Conservation (phyloP, 139 green algal genomes). For the Raphidocelis subcapitata region DNA sequence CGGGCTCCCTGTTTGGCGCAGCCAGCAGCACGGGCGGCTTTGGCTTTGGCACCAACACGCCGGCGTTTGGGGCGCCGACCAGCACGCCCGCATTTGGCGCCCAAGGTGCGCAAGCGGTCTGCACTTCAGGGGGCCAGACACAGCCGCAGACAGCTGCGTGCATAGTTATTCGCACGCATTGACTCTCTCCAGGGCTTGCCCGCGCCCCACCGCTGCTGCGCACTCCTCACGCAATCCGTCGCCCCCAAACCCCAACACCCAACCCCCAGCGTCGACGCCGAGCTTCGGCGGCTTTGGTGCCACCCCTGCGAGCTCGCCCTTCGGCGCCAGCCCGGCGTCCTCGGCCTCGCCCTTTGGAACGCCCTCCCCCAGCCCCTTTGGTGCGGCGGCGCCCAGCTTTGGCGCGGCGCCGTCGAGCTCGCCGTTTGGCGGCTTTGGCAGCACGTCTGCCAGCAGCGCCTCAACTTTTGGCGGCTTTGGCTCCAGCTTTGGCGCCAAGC, state of each 20-base stretch:
- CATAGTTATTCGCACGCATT: no score
- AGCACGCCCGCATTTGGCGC: slow-evolving; percentile 23
- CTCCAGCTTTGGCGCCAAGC: background rate
- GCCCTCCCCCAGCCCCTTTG: slow-evolving; percentile 21
- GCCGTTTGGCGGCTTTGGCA: slow-evolving; percentile 23
- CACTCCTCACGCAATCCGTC: no score
- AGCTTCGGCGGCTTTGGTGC: slow-evolving; percentile 6
- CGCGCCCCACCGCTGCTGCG: no score
- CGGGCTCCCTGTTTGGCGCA: slow-evolving; percentile 11
- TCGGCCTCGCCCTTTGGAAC: background rate
- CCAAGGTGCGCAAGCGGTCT: background rate
- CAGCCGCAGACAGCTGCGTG: background rate
- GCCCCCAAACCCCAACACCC: no score
- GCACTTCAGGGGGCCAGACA: no score
- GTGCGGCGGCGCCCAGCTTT: slow-evolving; percentile 5
- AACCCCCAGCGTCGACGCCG: no score
- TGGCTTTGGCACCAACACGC: slow-evolving; percentile 12
- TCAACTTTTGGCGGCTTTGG: slow-evolving; percentile 33
- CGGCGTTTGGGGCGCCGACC: slow-evolving; percentile 28
- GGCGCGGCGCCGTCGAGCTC: background rate
- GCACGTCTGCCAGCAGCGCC: slow-evolving; percentile 9
- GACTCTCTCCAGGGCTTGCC: no score
- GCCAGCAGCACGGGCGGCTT: background rate
- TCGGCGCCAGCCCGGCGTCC: slow-evolving; percentile 1
- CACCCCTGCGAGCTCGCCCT: slow-evolving; percentile 15